Conservation (phyloP, 768 basidiomycete genomes). For the Strobilomyces confusus region DNA sequence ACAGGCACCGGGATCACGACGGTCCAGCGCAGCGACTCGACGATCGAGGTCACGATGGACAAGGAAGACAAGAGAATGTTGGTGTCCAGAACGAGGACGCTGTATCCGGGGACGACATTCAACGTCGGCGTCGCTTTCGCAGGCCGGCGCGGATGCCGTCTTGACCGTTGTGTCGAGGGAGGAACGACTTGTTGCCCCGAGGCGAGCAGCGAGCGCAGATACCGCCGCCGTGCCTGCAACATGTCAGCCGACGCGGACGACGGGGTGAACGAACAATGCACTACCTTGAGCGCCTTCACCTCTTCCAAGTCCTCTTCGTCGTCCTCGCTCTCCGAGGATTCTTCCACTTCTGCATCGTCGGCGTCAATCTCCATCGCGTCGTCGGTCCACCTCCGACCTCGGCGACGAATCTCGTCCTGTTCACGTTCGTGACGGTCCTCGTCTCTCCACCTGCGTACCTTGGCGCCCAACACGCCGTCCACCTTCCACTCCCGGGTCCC, state of each 20-base stretch:
- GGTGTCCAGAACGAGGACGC: slow-evolving; percentile 88
- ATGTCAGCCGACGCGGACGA: slow-evolving; percentile 6
- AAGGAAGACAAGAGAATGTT: slow-evolving; percentile 90
- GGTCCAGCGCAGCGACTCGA: slow-evolving; percentile 83
- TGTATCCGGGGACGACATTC: slow-evolving; percentile 77
- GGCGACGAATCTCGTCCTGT: slow-evolving; percentile 63
- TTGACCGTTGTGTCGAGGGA: slow-evolving; percentile 27
- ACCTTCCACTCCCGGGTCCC: slow-evolving; percentile 60
- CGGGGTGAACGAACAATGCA: slow-evolving; percentile 7
- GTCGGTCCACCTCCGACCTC: slow-evolving; percentile 59
- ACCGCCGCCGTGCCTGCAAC: slow-evolving; percentile 64
- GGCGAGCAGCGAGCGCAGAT: slow-evolving; percentile 67
- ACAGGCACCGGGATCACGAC: slow-evolving; percentile 90
- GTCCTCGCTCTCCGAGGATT: slow-evolving; percentile 44
- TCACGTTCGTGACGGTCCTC: slow-evolving; percentile 64
- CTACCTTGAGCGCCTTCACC: slow-evolving; percentile 78
- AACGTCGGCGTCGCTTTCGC: slow-evolving; percentile 39
- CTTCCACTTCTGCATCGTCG: slow-evolving; percentile 47
- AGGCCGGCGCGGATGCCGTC: slow-evolving; percentile 26
- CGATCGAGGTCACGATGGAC: slow-evolving; percentile 61
- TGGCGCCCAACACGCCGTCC: slow-evolving; percentile 61
- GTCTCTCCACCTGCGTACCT: slow-evolving; percentile 65
- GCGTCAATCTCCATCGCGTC: slow-evolving; percentile 71
- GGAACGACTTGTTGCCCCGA: slow-evolving; percentile 34
- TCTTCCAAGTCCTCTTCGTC: slow-evolving; percentile 69